phyloP scores from a whole-genome alignment of 495 filamentous ascomycete species.

The Penicillium verhagenii region DNA sequence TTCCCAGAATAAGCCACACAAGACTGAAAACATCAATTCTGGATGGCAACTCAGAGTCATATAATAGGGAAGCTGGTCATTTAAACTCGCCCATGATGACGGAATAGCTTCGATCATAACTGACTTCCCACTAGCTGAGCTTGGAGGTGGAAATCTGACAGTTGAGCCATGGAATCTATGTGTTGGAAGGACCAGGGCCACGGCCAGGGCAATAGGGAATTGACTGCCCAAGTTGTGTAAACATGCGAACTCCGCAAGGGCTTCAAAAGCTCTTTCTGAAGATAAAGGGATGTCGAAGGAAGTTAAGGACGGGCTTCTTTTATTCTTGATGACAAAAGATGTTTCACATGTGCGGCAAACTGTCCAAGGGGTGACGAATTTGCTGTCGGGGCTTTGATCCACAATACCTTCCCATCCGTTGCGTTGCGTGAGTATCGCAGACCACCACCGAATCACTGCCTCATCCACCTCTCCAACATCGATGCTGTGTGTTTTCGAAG shows the following conservation, averaged over 20 bases:
- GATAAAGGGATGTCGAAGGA: neutral
- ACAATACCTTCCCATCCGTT: neutral
- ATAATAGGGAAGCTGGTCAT: neutral
- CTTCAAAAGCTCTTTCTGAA: neutral
- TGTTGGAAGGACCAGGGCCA: conserved; percentile 11
- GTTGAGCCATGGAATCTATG: conserved; percentile 10
- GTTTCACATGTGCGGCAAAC: neutral
- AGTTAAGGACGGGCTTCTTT: neutral
- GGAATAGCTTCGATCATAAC: neutral
- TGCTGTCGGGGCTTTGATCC: no score
- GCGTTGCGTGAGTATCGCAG: neutral
- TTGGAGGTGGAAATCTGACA: conserved; percentile 5
- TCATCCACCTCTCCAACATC: conserved; percentile 3
- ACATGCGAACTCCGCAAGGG: neutral
- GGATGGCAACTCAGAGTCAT: conserved; percentile 14
- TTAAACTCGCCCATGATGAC: conserved; percentile 13
- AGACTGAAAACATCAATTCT: conserved; percentile 15
- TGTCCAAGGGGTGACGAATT: neutral
- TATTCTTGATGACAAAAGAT: no score
- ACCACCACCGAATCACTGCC: conserved; percentile 2
- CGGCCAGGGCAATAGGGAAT: conserved; percentile 11
- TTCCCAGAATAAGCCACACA: conserved; percentile 23
- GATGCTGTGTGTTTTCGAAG: neutral
- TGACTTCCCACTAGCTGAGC: neutral
- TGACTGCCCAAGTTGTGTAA: conserved; percentile 14